Percentiles rank a stretch among this genome's conserved stretches.
phyloP scores from a whole-genome alignment of 2,329 filamentous ascomycete species.

The Aspergillus caelatus region DNA sequence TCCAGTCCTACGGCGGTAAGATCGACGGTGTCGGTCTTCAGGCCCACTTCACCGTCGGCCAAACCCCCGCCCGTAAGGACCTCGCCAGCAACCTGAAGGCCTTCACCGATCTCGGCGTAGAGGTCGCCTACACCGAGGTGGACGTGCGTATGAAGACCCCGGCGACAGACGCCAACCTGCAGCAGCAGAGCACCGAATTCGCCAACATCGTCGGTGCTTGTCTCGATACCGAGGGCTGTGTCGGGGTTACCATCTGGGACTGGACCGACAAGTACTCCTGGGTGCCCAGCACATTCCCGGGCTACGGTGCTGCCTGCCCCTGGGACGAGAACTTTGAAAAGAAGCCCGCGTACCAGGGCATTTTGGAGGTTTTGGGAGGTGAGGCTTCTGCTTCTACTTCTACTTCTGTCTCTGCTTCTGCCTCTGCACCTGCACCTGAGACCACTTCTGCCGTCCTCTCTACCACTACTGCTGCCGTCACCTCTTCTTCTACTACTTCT shows the following conservation, averaged over 20 bases:
- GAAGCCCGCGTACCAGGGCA: slow-evolving; percentile 50
- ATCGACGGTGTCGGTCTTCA: slow-evolving; percentile 56
- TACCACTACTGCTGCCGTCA: not conserved
- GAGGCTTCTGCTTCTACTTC: slow-evolving; percentile 14
- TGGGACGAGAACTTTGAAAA: slow-evolving; percentile 51
- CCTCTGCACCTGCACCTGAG: not conserved
- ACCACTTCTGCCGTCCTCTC: not conserved
- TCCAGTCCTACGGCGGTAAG: slow-evolving; percentile 41
- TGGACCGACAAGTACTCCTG: slow-evolving; percentile 51
- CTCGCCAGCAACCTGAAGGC: slow-evolving; percentile 43
- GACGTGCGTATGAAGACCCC: slow-evolving; percentile 52
- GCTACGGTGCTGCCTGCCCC: slow-evolving; percentile 46
- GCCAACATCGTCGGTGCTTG: slow-evolving; percentile 34
- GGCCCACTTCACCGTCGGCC: slow-evolving; percentile 42
- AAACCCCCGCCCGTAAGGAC: slow-evolving; percentile 43
- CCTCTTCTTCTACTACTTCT: not conserved
- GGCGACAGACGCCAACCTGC: slow-evolving; percentile 26
- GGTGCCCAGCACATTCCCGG: slow-evolving; percentile 47
- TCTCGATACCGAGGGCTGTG: slow-evolving; percentile 31
- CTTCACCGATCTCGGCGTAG: slow-evolving; percentile 44
- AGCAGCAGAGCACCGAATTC: slow-evolving; percentile 38
- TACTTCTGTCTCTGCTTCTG: slow-evolving; percentile 11
- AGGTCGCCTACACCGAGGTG: slow-evolving; percentile 47
- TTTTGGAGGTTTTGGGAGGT: slow-evolving; percentile 31
- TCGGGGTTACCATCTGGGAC: slow-evolving; percentile 46